Evolutionary conservation across 1,139 yeast genomes (phyloP), one percentile per base, ranked within the genome.

Genomic region (Hansenula sp.): DNA sequence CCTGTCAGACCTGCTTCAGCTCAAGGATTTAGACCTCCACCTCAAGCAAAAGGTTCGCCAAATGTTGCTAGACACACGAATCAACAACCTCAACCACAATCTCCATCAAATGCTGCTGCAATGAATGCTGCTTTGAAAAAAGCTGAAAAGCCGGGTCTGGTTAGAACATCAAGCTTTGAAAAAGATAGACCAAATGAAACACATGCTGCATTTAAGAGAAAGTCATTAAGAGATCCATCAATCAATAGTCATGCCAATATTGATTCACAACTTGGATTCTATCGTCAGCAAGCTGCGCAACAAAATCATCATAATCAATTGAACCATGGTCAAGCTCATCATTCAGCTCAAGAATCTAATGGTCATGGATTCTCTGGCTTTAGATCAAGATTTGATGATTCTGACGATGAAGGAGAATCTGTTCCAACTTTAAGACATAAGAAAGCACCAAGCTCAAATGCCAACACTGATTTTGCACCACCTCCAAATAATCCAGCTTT

Each of bases 161-260:
- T 60, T 33, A 69, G 73, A 45, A 69, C 68, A 41, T 79, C 88
- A 0, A 79, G 86, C 20, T 81, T 75, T 53, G 75, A 71, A 41
- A 77, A 73, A 52, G 56, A 52, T n/a, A 58, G 65, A 41, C 55
- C 60, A 10, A 48, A 42, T 14, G 60, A 57, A 13, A 38, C 50
- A 1, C 55, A 55, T 40, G 43, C 64, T 16, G 71, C 69, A 1
- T 65, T 66, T 45, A 64, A 64, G 39, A 62, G 60, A 41, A 44
- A 58, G 44, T 66, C 71, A 0, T 39, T 66, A 29, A 61, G 71
- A 53, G 61, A 56, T 30, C 63, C 60, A 3, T 39, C 51, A 1
- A 41, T 47, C 27, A 46, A 42, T 28, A 37, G 44, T 12, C 45
- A 44, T 14, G 37, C 44, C 3, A 43, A 37, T 21, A 38, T 46